Evolutionary conservation across 73 alveolate genomes (phyloP).

Genomic region (Tetrahymena elliotti): DNA sequence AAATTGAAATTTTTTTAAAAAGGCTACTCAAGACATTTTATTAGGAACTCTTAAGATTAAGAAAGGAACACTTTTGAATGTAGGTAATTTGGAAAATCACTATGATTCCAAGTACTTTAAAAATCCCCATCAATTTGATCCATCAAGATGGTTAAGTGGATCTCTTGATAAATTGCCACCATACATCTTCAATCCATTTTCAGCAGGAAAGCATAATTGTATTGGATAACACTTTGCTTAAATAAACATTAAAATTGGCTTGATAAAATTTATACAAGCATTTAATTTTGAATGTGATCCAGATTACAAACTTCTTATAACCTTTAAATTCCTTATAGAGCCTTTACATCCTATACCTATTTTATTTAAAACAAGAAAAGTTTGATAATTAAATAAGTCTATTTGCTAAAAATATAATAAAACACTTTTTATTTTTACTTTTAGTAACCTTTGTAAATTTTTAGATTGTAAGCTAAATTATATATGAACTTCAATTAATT

Average conservation of each 20-base stretch:
- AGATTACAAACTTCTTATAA: background rate
- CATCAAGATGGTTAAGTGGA: background rate
- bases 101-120: background rate
- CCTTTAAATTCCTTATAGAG: background rate
- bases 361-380: background rate
- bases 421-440: too few species aligned
- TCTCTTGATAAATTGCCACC: background rate
- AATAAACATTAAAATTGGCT: background rate
- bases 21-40: background rate
- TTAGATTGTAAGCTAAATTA: too few species aligned
- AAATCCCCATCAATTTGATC: background rate
- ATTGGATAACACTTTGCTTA: background rate
- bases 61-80: background rate
- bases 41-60: background rate
- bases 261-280: background rate
- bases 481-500: too few species aligned
- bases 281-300: background rate
- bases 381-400: too few species aligned
- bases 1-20: too few species aligned
- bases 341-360: background rate
- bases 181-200: background rate
- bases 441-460: too few species aligned
- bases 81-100: background rate
- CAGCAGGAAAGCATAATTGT: background rate
- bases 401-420: too few species aligned